A percentile compares a stretch with the other conserved stretches of the same genome.
phyloP scores from a whole-genome alignment of 257 asterid genomes.

The Penstemon newberryi region DNA sequence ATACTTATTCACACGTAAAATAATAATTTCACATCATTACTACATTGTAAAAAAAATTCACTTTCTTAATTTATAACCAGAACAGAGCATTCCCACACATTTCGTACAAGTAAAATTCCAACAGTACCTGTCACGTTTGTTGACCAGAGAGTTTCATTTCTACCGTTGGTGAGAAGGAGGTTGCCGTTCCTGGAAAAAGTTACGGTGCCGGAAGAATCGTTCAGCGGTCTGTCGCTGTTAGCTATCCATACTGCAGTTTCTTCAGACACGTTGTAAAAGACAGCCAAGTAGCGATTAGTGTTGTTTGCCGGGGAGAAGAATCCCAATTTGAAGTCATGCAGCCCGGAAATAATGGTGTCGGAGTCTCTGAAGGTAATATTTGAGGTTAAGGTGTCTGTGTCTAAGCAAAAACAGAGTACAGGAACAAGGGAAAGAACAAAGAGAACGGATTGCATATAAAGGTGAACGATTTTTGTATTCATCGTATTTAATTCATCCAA shows the following conservation, averaged over 20 bases:
- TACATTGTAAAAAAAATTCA: no score
- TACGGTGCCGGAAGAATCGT: conserved; percentile 27
- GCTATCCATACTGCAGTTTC: conserved; percentile 42
- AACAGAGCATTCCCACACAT: no score
- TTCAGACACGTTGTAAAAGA: conserved; percentile 36
- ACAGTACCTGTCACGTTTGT: conserved; percentile 14
- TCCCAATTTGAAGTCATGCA: conserved; percentile 24
- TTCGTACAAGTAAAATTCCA: no score
- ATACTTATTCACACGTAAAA: no score
- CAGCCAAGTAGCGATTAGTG: conserved; percentile 37
- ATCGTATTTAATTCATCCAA: neutral
- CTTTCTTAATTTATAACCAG: no score
- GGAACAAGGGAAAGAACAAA: neutral
- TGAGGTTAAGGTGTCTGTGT: conserved; percentile 28
- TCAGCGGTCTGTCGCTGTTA: conserved; percentile 39
- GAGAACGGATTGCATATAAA: neutral
- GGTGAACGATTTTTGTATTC: neutral
- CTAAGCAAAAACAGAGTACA: conserved; percentile 16
- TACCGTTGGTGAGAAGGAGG: conserved; percentile 29
- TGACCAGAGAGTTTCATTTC: conserved; percentile 42
- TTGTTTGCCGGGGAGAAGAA: conserved; percentile 30
- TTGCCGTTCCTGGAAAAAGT: conserved; percentile 30
- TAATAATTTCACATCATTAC: no score
- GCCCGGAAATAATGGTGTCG: conserved; percentile 19
- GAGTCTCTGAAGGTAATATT: conserved; percentile 23